A percentile compares a stretch with the other conserved stretches of the same genome.
Evolutionary conservation across 2,329 filamentous ascomycete species (phyloP).

Genomic region (Alternaria gansuensis): DNA sequence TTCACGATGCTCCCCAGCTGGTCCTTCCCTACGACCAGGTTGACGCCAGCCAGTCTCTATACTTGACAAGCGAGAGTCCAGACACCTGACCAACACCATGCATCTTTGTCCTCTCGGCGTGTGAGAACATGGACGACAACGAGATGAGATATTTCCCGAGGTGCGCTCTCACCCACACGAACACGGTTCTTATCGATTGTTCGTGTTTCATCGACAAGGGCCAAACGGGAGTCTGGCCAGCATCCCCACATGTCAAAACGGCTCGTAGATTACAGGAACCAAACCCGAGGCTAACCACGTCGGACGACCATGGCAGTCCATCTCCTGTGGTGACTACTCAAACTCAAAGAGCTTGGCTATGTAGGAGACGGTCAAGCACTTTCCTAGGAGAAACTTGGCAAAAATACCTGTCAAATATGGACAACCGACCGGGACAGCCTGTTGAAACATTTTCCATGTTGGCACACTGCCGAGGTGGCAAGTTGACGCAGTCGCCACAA

Average conservation of each 20-base stretch:
- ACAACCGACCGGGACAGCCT: neutral
- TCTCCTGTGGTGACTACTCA: conserved; percentile 10
- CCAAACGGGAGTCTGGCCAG: conserved; percentile 9
- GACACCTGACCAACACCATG: conserved; percentile 21
- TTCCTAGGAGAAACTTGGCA: neutral
- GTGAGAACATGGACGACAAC: neutral
- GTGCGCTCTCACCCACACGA: conserved; percentile 4
- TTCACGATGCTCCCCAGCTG: conserved; percentile 15
- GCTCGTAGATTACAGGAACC: conserved; percentile 26
- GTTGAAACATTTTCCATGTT: neutral
- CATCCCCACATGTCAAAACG: conserved; percentile 16
- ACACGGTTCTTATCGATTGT: conserved; percentile 2
- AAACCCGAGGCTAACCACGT: conserved; percentile 17
- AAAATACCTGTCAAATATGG: neutral
- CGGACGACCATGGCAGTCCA: conserved; percentile 13
- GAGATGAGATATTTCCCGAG: conserved; percentile 14
- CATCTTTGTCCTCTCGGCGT: conserved; percentile 3
- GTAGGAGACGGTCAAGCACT: neutral
- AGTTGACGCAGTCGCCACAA: neutral
- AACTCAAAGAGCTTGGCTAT: conserved; percentile 14
- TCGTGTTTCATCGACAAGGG: conserved; percentile 20
- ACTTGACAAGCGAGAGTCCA: conserved; percentile 28
- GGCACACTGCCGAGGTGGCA: neutral
- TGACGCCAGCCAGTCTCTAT: conserved; percentile 39
- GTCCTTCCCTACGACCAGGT: conserved; percentile 26